Percentiles rank a stretch among this genome's conserved stretches.
Conservation (phyloP, 2,329 filamentous ascomycete genomes). For the Alternaria sp. region DNA sequence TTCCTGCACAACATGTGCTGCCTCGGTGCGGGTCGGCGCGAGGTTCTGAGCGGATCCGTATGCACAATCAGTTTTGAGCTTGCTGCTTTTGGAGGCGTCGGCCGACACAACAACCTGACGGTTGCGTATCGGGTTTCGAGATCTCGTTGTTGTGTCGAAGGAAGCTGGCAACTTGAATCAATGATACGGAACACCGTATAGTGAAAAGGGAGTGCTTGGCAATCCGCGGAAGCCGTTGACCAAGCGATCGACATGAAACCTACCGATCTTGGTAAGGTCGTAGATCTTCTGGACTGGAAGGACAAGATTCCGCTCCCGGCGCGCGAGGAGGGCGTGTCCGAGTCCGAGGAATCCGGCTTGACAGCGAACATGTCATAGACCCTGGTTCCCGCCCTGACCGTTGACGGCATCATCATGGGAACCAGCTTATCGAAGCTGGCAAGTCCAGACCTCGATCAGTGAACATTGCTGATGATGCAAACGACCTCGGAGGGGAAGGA, state of each 20-base stretch:
- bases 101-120: background rate
- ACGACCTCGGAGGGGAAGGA: background rate
- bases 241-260: background rate
- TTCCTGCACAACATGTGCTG: constrained; percentile 9
- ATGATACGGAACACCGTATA: background rate
- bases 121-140: background rate
- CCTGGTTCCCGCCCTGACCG: constrained; percentile 1
- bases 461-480: background rate
- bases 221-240: constrained; percentile 4
- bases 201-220: background rate
- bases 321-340: constrained; percentile 5
- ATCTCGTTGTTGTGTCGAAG: background rate
- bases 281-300: constrained; percentile 6
- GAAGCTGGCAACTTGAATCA: background rate
- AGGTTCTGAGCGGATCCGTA: constrained; percentile 4
- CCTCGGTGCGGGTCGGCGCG: constrained; percentile 6
- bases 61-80: background rate
- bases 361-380: constrained; percentile 5
- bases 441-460: constrained; percentile 3
- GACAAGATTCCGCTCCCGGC: constrained; percentile 2
- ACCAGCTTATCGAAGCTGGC: background rate
- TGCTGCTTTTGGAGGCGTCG: background rate
- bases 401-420: constrained; percentile 8
- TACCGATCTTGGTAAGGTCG: background rate
- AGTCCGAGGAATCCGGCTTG: constrained; percentile 10